Conservation (phyloP, 192 early-diverging fungal species). For the Backusella parvicylindrica region DNA sequence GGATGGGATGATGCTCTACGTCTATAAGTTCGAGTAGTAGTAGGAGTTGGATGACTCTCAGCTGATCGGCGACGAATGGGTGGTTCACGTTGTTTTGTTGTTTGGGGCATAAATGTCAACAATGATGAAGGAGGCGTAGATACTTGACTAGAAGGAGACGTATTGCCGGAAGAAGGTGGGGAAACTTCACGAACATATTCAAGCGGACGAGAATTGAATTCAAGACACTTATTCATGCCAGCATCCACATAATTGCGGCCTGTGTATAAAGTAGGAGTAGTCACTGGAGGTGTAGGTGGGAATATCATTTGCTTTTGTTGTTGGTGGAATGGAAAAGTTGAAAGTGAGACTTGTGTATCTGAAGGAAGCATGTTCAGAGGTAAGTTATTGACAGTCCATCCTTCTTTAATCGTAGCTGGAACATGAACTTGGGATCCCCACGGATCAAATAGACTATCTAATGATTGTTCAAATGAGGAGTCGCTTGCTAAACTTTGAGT, state of each 20-base stretch:
- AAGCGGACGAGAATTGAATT: neutral
- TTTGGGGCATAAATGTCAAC: neutral
- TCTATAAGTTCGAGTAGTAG: neutral
- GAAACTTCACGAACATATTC: neutral
- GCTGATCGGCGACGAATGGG: neutral
- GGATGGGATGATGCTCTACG: conserved; percentile 12
- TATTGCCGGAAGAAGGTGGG: neutral
- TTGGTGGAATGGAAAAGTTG: neutral
- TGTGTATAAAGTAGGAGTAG: neutral
- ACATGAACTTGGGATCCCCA: neutral
- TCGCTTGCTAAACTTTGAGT: neutral
- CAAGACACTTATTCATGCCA: neutral
- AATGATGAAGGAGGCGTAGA: neutral
- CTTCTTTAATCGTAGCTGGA: conserved; percentile 6
- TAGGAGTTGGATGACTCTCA: neutral
- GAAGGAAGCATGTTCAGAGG: neutral
- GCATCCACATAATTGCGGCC: neutral
- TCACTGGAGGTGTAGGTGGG: neutral
- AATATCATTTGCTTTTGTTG: neutral
- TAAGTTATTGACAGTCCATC: neutral
- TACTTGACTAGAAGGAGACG: neutral
- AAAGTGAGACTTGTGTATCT: neutral
- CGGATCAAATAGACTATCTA: neutral
- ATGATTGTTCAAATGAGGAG: neutral
- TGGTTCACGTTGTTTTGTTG: neutral